phyloP scores from a whole-genome alignment of 352 stramenopile genomes.

The Aphanomyces cochlioides region DNA sequence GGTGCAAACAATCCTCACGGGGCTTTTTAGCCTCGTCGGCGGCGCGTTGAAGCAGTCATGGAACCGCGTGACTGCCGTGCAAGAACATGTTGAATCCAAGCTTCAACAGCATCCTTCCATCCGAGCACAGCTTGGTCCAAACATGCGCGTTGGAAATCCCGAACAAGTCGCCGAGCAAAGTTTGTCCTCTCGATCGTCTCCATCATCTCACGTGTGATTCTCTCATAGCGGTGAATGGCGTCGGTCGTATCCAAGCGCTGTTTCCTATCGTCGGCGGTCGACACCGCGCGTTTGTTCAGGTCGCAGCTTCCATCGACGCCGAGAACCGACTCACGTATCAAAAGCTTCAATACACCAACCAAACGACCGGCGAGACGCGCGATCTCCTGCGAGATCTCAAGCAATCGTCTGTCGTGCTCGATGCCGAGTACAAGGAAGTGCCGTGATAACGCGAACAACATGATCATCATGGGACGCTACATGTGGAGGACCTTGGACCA shows the following conservation, averaged over 20 bases:
- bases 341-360: constrained; percentile 9
- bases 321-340: constrained; percentile 9
- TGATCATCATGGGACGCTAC: background rate
- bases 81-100: constrained; percentile 1
- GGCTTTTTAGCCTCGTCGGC: constrained; percentile 16
- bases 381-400: constrained; percentile 5
- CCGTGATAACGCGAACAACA: background rate
- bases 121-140: constrained; percentile 5
- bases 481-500: constrained; percentile 33
- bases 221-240: constrained; percentile 16
- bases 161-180: constrained; percentile 21
- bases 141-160: background rate
- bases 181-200: background rate
- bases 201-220: background rate
- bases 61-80: constrained; percentile 5
- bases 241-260: background rate
- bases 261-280: constrained; percentile 10
- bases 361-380: constrained; percentile 11
- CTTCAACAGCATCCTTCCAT: constrained; percentile 21
- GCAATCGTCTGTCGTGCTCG: background rate
- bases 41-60: constrained; percentile 21
- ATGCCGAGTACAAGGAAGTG: constrained; percentile 23
- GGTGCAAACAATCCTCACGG: background rate
- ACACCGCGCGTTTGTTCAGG: background rate
- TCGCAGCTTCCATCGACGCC: constrained; percentile 11